phyloP scores from a whole-genome alignment of 2,329 filamentous ascomycete species.

The Ophiostoma fasciatum region DNA sequence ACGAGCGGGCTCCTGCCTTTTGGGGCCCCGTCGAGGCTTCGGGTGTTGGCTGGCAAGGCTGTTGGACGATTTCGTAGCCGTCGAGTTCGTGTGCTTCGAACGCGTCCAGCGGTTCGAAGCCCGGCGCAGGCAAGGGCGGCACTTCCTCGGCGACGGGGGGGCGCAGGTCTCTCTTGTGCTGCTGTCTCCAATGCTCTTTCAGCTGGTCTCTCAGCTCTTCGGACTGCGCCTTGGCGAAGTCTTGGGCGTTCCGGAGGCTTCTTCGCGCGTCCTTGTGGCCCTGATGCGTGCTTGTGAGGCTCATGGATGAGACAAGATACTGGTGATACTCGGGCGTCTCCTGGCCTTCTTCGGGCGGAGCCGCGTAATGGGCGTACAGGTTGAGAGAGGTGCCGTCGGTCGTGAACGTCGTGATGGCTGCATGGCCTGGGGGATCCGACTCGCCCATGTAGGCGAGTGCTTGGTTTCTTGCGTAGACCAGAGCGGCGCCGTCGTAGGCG shows the following conservation, averaged over 20 bases:
- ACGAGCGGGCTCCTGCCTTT: too few relatives aligned
- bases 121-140: background rate
- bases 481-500: conserved; percentile 15
- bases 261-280: too few relatives aligned
- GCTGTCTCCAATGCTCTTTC: conserved; percentile 12
- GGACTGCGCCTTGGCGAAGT: conserved; percentile 11
- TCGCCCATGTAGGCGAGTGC: conserved; percentile 13
- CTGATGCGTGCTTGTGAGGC: too few relatives aligned
- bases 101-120: too few relatives aligned
- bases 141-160: conserved; percentile 2
- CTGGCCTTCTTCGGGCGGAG: too few relatives aligned
- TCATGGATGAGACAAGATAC: too few relatives aligned
- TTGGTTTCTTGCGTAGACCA: conserved; percentile 16
- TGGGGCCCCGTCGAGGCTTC: too few relatives aligned
- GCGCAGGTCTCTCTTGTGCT: too few relatives aligned
- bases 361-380: conserved; percentile 17
- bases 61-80: background rate
- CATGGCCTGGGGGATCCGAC: conserved; percentile 10
- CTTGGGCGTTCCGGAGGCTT: conserved; percentile 14
- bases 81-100: background rate
- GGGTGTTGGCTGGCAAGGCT: too few relatives aligned
- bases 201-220: conserved; percentile 11
- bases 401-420: conserved; percentile 15
- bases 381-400: conserved; percentile 15
- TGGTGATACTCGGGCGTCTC: too few relatives aligned